Percentiles rank a stretch among this genome's conserved stretches.
phyloP scores from a whole-genome alignment of 768 basidiomycete genomes.

The Ephemerocybe angulata region DNA sequence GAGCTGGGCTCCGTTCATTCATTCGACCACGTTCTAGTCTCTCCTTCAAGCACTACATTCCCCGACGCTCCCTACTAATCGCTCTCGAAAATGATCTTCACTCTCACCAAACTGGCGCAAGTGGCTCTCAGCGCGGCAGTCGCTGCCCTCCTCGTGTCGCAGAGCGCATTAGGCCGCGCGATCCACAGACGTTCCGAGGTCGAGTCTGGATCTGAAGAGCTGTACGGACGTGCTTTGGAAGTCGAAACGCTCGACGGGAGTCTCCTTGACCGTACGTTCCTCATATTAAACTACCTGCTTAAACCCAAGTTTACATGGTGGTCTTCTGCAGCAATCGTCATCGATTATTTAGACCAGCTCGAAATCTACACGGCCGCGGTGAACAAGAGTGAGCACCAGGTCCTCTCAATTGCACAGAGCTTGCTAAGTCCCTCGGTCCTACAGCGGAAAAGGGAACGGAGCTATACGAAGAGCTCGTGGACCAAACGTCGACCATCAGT shows the following conservation, averaged over 20 bases:
- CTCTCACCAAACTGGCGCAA: background rate
- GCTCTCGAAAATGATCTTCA: background rate
- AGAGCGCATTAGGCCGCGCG: background rate
- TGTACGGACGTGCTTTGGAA: background rate
- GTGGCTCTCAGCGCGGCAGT: background rate
- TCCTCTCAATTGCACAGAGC: background rate
- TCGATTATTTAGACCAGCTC: conserved; percentile 21
- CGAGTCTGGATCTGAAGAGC: too few species aligned
- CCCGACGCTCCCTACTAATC: too few species aligned
- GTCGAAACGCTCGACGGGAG: background rate
- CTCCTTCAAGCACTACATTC: background rate
- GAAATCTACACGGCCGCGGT: conserved; percentile 16
- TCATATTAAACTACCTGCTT: background rate
- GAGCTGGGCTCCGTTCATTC: background rate
- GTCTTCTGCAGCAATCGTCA: conserved; percentile 13
- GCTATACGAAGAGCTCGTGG: background rate
- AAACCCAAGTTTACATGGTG: background rate
- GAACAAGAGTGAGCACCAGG: conserved; percentile 10
- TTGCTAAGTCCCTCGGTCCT: background rate
- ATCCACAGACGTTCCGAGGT: background rate
- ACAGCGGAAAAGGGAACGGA: background rate
- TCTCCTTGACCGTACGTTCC: background rate
- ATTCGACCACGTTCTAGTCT: background rate
- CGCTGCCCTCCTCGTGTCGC: background rate
- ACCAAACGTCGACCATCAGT: background rate